Base-by-base conservation (phyloP, 1,284 basidiomycete genomes). In the Caloboletus inedulis region DNA sequence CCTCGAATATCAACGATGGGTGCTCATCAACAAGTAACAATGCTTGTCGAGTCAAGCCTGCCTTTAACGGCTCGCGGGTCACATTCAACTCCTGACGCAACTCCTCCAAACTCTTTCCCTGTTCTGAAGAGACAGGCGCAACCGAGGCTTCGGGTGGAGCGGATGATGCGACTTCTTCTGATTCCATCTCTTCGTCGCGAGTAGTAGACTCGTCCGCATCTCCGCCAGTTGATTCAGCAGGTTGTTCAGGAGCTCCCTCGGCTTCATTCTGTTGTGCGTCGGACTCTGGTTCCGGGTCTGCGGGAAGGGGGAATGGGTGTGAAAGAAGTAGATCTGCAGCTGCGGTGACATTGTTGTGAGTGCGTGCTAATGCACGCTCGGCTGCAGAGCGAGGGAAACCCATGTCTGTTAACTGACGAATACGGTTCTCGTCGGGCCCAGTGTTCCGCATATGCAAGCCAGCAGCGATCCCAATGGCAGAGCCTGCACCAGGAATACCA, bases 381-480 rank as follows among this genome's bases (percentile, higher is more conserved):
- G 90, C 91, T 4, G 92, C 90, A 37, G 82, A 81, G 9, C 92
- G 83, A 25, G 90, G 84, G 74, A 99, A 99, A 46, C 97, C 97
- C 97, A 99, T 99, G 60, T 99, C 96, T 16, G 85, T 87, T 45
- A 99, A 77, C 62, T 93, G 88, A 45, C 83, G 80, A 43, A 98
- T 82, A 29, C 87, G 82, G 51, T 77, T 79, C 63, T 92, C 89
- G 62, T 92, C 89, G 0, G 88, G 83, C 3, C 80, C 80, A 48
- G 78, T 66, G 18, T 75, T 61, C 21, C 63, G 70, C 55, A 71
- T 66, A 48, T 69, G 72, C 19, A 79, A 75, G 27, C 78, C 70
- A 45, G 75, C 52, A 46, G 61, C 61, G 12, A 63, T 65, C 19
- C 69, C 68, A 44, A 68, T 59, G 14, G 67, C 59, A 36, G 70